Evolutionary conservation across 192 early-diverging fungal species (phyloP), one percentile per base, ranked within the genome.

Genomic region (Coemansia sp.): DNA sequence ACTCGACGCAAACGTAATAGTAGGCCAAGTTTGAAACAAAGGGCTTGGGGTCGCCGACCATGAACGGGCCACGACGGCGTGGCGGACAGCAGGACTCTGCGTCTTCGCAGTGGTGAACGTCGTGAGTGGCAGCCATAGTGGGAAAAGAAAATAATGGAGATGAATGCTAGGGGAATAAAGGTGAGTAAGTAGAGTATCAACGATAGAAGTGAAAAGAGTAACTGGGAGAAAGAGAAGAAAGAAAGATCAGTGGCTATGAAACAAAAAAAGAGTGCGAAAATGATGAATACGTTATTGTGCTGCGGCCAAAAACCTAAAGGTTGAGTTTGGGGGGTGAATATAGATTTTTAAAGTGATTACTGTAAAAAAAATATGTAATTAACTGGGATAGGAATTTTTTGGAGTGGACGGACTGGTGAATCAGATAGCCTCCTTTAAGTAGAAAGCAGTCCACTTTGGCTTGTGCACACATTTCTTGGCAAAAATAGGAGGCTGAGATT

Each of bases 1-100:
- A 83, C 34, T 70, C 76, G 38, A 58, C 43, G 67, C 81, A 83
- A n/a, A 83, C 72, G 61, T 75, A 74, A 64, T 83, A 83, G 73
- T 75, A 78, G 38, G 49, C 66, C 66, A 61, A 38, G 64, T 49
- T 75, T n/a, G 70, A 75, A 11, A 70, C 72, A 33, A 78, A 40
- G 36, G 61, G 61, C n/a, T 34, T 36, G 1, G 38, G 8, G 36
- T 62, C 38, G 38, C 61, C n/a, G 11, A 18, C 61, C 36, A 3
- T 11, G 38, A 24, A 8, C 5, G 61, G 20, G 38, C 38, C 38
- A 20, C 38, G 61, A 16, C 61, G 61, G 38, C 38, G 61, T 18
- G 36, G 38, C 38, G 18, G 36, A 24, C 61, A 41, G 61, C 61
- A 62, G 61, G 61, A 39, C 38, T 62, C 61, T n/a, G 38, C 61